Conservation (phyloP, 192 early-diverging fungal genomes). For the Umbelopsis vinacea region DNA sequence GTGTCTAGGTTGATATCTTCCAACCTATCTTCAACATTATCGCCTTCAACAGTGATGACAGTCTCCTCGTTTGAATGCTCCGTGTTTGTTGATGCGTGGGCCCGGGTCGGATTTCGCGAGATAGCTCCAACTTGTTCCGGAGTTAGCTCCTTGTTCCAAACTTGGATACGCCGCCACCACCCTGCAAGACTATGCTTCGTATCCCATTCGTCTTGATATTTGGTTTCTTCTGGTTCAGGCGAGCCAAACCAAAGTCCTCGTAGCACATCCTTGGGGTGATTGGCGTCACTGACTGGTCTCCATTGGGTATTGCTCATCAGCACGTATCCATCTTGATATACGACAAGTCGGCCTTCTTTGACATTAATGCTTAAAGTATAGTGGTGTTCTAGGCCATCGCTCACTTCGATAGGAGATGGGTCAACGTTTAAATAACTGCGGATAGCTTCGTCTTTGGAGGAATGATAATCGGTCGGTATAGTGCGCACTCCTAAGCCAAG, state of each 20-base stretch:
- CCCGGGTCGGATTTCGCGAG: background rate
- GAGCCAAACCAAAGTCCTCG: constrained; percentile 42
- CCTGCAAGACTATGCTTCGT: constrained; percentile 30
- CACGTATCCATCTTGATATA: constrained; percentile 42
- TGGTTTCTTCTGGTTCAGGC: constrained; percentile 32
- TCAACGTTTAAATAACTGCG: constrained; percentile 17
- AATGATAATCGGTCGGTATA: background rate
- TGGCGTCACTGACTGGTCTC: constrained; percentile 13
- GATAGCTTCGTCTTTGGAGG: background rate
- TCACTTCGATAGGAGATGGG: background rate
- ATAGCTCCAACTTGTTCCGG: constrained; percentile 20
- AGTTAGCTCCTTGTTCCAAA: constrained; percentile 32
- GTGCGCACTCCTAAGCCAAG: constrained; percentile 7
- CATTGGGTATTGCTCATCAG: constrained; percentile 26
- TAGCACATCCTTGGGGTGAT: constrained; percentile 16
- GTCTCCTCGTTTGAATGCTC: background rate
- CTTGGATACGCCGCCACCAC: constrained; percentile 26
- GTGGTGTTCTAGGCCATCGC: constrained; percentile 29
- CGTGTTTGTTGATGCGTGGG: constrained; percentile 4
- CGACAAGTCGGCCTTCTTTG: constrained; percentile 7
- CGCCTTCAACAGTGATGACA: background rate
- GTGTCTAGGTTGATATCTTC: background rate
- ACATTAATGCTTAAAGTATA: constrained; percentile 27
- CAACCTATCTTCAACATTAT: background rate
- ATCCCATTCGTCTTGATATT: constrained; percentile 42